Evolutionary conservation across 768 basidiomycete genomes (phyloP).

Genomic region (Hygrophorus pudorinus): DNA sequence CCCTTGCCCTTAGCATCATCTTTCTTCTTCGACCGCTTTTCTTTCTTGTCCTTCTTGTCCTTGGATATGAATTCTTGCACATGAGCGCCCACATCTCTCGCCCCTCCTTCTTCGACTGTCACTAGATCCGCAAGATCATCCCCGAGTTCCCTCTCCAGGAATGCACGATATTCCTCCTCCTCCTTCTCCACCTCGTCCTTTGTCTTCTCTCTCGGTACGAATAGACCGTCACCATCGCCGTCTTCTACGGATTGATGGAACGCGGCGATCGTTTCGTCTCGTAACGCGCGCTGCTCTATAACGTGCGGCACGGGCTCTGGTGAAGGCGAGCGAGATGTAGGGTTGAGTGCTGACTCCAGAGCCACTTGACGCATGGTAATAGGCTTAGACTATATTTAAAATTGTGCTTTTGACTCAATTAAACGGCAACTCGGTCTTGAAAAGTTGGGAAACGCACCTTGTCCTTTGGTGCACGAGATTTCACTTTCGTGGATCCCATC

Average conservation of each 20-base stretch:
- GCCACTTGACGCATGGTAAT: constrained; percentile 67
- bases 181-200: constrained; percentile 69
- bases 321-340: constrained; percentile 49
- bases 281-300: constrained; percentile 67
- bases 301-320: constrained; percentile 54
- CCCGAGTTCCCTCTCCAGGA: constrained; percentile 76
- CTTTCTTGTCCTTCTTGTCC: constrained; percentile 25
- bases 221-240: constrained; percentile 53
- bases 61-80: constrained; percentile 14
- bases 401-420: no score
- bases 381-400: constrained; percentile 45
- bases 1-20: constrained; percentile 24
- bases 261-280: constrained; percentile 20
- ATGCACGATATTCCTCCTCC: constrained; percentile 78
- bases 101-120: constrained; percentile 37
- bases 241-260: constrained; percentile 19
- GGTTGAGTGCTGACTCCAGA: constrained; percentile 49
- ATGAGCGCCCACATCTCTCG: constrained; percentile 16
- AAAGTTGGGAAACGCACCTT: constrained; percentile 30
- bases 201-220: constrained; percentile 68
- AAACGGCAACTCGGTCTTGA: neutral
- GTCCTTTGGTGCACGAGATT: constrained; percentile 25
- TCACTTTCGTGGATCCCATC: constrained; percentile 24
- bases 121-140: constrained; percentile 62
- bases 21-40: constrained; percentile 28